Conservation (phyloP, 129 eudicot genomes). For the Lactuca sativa region DNA sequence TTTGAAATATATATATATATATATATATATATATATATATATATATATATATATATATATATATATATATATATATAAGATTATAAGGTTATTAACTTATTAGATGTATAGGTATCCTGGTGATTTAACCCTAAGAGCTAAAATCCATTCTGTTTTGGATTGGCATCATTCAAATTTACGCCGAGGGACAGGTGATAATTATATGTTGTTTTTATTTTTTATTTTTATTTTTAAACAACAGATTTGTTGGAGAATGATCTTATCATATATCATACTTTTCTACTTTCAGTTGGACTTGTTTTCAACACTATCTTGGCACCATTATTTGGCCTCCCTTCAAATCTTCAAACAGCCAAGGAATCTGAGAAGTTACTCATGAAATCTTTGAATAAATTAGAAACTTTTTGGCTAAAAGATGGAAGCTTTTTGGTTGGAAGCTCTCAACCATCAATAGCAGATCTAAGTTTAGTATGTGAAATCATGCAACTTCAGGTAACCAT, state of each 20-base stretch:
- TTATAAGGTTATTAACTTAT: neutral
- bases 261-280: neutral
- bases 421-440: slow-evolving; percentile 66
- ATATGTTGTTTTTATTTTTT: neutral
- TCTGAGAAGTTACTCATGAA: slow-evolving; percentile 45
- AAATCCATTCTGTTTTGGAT: slow-evolving; percentile 75
- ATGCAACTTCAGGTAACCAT: slow-evolving; percentile 76
- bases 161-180: slow-evolving; percentile 96
- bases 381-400: slow-evolving; percentile 61
- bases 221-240: too few species aligned
- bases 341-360: slow-evolving; percentile 61
- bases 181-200: slow-evolving; percentile 59
- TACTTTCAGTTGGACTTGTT: slow-evolving; percentile 33
- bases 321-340: slow-evolving; percentile 39
- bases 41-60: too few species aligned
- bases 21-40: too few species aligned
- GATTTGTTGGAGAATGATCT: neutral
- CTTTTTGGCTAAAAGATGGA: slow-evolving; percentile 70
- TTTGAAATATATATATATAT: too few species aligned
- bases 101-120: slow-evolving; percentile 67
- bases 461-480: slow-evolving; percentile 80
- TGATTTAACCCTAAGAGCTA: slow-evolving; percentile 71
- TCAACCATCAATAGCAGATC: slow-evolving; percentile 88
- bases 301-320: slow-evolving; percentile 42
- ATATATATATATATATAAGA: too few species aligned